These are phyloP conservation scores for Taiozyma sp. DNA, from an alignment of 1,139 yeast species.

Conservation along the genomic window DNA sequence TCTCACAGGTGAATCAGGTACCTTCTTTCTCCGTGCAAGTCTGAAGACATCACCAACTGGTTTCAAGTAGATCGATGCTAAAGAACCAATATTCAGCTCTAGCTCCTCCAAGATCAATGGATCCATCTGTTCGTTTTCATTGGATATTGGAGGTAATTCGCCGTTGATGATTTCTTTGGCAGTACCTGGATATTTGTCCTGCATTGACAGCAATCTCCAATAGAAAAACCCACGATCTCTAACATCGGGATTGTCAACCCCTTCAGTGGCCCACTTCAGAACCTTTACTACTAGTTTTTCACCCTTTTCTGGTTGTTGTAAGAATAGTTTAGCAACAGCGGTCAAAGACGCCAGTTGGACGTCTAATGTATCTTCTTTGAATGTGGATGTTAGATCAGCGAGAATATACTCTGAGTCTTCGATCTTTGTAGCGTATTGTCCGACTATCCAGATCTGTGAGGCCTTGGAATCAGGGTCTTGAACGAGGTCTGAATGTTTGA, in stretches of 20 bases:
- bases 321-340: constrained; percentile 67
- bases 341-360: constrained; percentile 76
- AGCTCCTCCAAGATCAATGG: constrained; percentile 72
- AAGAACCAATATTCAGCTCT: constrained; percentile 74
- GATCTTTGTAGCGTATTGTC: constrained; percentile 58
- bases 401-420: constrained; percentile 44
- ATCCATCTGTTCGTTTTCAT: constrained; percentile 69
- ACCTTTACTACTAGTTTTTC: constrained; percentile 56
- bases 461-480: constrained; percentile 80
- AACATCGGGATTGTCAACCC: constrained; percentile 72
- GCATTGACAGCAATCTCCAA: constrained; percentile 70
- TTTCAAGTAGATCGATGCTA: constrained; percentile 80
- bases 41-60: constrained; percentile 81
- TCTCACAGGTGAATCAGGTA: constrained; percentile 60
- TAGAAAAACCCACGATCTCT: constrained; percentile 84
- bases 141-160: constrained; percentile 56
- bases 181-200: constrained; percentile 31
- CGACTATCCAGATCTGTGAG: constrained; percentile 81
- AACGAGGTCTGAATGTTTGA: constrained; percentile 37
- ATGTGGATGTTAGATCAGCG: constrained; percentile 40
- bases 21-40: constrained; percentile 47
- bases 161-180: constrained; percentile 54
- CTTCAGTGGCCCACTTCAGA: constrained; percentile 72
- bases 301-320: constrained; percentile 51
- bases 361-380: constrained; percentile 60